Evolutionary conservation across 768 basidiomycete genomes (phyloP), one percentile per base, ranked within the genome.

Genomic region (Leccinum barrowsii): DNA sequence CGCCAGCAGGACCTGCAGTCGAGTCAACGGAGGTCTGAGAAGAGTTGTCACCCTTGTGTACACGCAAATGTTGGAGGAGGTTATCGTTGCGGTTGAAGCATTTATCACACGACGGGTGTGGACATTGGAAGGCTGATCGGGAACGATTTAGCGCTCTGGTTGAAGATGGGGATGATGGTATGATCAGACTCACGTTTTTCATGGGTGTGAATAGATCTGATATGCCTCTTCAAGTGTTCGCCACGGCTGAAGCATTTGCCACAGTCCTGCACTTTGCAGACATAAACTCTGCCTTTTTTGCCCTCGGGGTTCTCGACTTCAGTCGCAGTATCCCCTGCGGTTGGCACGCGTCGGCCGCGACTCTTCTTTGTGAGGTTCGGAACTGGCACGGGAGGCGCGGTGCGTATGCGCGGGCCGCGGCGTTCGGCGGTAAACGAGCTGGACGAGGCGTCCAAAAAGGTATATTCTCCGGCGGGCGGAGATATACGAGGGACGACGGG

Each of bases 301-400:
- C 72, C 69, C 22, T 73, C 72, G 11, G 57, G 34, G 26, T 1
- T 59, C 40, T 74, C 73, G 35, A 58, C 50, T 54, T 74, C 73
- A 17, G 51, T 2, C 11, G 56, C 17, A 6, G 63, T 15, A 42
- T 74, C 73, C 0, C 40, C 71, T 47, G 73, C 70, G 1, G 85
- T 89, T 5, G 89, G 89, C 21, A 91, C 89, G 58, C 86, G 81
- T 37, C 89, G 82, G 12, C 89, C 89, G 54, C 89, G 83, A 64
- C 86, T 87, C 75, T 88, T 89, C 77, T 90, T 91, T 48, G 85
- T 90, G 60, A 91, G 68, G 71, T 89, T 87, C 35, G 89, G 88
- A 44, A 90, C 86, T 12, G 88, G 88, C 26, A 85, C 78, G 22
- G 88, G 88, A 50, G 85, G 79, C 6, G 80, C 77, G 11, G 80